Evolutionary conservation across 495 filamentous ascomycete species (phyloP).

Genomic region (Trichoderma virens): DNA sequence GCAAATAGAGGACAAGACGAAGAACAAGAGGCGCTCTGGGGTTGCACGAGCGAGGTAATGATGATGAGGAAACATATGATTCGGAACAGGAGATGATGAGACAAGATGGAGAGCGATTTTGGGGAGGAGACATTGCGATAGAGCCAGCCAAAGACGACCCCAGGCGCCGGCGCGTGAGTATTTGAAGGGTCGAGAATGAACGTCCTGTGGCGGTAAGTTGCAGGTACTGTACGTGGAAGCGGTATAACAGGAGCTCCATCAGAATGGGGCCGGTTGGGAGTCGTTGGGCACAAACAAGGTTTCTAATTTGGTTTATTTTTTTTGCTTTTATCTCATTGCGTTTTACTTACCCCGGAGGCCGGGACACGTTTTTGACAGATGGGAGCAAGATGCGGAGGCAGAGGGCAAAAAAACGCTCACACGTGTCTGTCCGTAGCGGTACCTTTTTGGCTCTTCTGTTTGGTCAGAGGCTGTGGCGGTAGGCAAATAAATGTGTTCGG

Average conservation of each 20-base stretch:
- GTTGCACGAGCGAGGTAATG: not conserved
- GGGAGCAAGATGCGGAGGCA: too few relatives aligned
- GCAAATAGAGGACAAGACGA: not conserved
- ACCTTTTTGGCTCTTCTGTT: too few relatives aligned
- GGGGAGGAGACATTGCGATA: not conserved
- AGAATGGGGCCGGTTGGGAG: not conserved
- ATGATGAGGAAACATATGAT: not conserved
- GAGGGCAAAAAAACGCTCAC: too few relatives aligned
- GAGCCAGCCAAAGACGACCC: not conserved
- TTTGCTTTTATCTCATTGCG: not conserved
- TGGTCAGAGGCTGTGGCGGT: too few relatives aligned
- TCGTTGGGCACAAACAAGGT: not conserved
- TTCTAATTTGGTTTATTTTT: not conserved
- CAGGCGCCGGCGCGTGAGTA: slow-evolving; percentile 4
- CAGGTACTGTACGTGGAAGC: not conserved
- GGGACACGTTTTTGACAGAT: not conserved
- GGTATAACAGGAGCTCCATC: not conserved
- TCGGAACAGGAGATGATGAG: not conserved
- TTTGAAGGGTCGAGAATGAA: not conserved
- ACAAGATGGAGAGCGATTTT: not conserved
- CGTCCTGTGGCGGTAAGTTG: not conserved
- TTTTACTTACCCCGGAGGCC: not conserved
- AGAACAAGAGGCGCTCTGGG: not conserved
- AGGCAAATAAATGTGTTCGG: too few relatives aligned
- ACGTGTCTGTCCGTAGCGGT: too few relatives aligned